Percentiles rank a stretch among this genome's conserved stretches.
phyloP scores from a whole-genome alignment of 345 rosid species.

The Linum usitatissimum region DNA sequence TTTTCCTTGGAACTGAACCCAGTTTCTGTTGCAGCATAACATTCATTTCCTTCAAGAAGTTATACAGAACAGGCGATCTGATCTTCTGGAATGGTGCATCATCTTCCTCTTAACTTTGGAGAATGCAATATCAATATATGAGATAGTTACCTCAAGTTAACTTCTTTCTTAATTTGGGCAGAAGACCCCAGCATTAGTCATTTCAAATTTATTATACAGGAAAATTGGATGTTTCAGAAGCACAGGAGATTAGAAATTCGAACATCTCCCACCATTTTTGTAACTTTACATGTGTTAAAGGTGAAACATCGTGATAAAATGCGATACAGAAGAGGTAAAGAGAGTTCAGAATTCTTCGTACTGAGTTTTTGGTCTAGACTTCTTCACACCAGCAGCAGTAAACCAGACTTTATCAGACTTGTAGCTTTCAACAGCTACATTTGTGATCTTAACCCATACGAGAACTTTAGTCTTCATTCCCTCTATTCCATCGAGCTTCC shows the following conservation, averaged over 20 bases:
- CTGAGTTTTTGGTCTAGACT: constrained; percentile 60
- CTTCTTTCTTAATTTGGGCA: not conserved
- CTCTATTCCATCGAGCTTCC: constrained; percentile 69
- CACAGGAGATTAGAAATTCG: not conserved
- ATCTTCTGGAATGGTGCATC: constrained; percentile 84
- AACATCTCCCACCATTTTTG: not conserved
- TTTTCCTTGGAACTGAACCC: not conserved
- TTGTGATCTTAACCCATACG: constrained; percentile 85
- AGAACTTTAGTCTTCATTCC: constrained; percentile 96
- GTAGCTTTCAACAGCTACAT: constrained; percentile 52
- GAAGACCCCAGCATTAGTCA: not conserved
- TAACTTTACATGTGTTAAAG: not conserved
- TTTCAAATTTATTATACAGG: not conserved
- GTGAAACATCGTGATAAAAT: no score
- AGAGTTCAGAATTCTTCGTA: constrained; percentile 59
- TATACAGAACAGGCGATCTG: constrained; percentile 68
- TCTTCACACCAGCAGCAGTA: constrained; percentile 89
- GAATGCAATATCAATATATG: constrained; percentile 58
- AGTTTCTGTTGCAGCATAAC: constrained; percentile 54
- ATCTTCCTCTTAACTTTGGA: constrained; percentile 65
- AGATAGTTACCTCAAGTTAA: constrained; percentile 26
- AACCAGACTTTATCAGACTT: constrained; percentile 94
- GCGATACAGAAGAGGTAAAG: no score
- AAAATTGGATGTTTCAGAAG: not conserved
- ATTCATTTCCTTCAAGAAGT: constrained; percentile 91